A percentile compares a stretch with the other conserved stretches of the same genome.
phyloP scores from a whole-genome alignment of 2,329 filamentous ascomycete genomes.

The Penicillium decumbens region DNA sequence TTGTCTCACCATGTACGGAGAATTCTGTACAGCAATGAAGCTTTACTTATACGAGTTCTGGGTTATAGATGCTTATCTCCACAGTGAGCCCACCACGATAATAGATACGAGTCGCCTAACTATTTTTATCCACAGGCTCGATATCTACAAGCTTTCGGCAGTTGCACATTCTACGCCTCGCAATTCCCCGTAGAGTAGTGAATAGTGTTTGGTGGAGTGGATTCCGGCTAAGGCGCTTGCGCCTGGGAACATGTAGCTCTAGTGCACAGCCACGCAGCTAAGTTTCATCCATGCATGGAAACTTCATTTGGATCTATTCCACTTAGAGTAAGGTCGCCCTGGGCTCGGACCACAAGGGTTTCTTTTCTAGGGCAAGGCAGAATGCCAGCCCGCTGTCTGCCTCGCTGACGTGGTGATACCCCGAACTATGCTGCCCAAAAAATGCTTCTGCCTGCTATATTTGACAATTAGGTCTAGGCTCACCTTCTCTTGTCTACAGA shows the following conservation, averaged over 20 bases:
- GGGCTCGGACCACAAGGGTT: constrained; percentile 3
- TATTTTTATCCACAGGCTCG: constrained; percentile 3
- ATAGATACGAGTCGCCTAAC: constrained; percentile 12
- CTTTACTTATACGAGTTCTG: no score
- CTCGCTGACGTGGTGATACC: constrained; percentile 5
- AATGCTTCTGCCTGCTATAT: constrained; percentile 3
- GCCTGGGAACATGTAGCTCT: constrained; percentile 6
- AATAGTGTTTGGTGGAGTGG: neutral
- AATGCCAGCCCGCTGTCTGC: constrained; percentile 9
- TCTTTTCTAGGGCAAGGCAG: constrained; percentile 14
- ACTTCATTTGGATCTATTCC: constrained; percentile 12
- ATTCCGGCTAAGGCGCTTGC: constrained; percentile 4
- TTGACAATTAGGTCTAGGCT: neutral
- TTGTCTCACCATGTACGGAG: constrained; percentile 3
- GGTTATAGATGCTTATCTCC: constrained; percentile 10
- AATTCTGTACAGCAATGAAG: no score
- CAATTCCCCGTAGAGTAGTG: neutral
- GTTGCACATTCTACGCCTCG: neutral
- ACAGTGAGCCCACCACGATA: constrained; percentile 19
- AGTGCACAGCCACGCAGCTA: constrained; percentile 30
- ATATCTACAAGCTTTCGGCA: neutral
- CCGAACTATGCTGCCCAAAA: neutral
- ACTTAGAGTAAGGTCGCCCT: constrained; percentile 1
- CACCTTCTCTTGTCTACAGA: constrained; percentile 33
- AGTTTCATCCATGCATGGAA: constrained; percentile 13